phyloP scores from a whole-genome alignment of 140 eudicot species.

The Stevia rebaudiana region DNA sequence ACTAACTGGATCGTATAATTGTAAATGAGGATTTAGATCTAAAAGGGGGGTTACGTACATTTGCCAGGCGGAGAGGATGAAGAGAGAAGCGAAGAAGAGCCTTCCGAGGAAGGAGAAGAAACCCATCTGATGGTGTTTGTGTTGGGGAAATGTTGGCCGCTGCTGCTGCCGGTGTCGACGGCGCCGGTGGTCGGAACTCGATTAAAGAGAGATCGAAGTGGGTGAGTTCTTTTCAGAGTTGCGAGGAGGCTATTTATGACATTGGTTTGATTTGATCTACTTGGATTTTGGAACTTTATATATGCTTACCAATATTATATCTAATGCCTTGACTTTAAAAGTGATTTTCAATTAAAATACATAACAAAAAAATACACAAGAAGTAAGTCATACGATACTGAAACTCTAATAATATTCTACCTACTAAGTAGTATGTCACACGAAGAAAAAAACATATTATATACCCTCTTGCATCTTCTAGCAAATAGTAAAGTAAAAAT shows the following conservation, averaged over 20 bases:
- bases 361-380: no score
- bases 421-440: no score
- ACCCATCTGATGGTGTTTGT: slow-evolving; percentile 36
- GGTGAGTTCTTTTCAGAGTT: slow-evolving; percentile 15
- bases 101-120: slow-evolving; percentile 80
- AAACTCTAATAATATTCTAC: no score
- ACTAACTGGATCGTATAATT: not conserved
- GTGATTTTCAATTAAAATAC: no score
- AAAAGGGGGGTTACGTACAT: slow-evolving; percentile 35
- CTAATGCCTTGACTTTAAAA: no score
- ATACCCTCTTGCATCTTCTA: no score
- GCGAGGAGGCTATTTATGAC: slow-evolving; percentile 25
- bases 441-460: no score
- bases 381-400: no score
- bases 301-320: no score
- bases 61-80: slow-evolving; percentile 95
- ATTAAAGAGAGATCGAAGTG: slow-evolving; percentile 24
- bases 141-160: not conserved
- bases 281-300: slow-evolving; percentile 11
- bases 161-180: slow-evolving; percentile 11
- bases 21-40: slow-evolving; percentile 7
- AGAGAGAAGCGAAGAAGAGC: slow-evolving; percentile 69
- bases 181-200: slow-evolving; percentile 24
- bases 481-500: no score
- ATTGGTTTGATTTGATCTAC: slow-evolving; percentile 19